Conservation (phyloP, 2,329 filamentous ascomycete species). For the Hymenoscyphus repandus region DNA sequence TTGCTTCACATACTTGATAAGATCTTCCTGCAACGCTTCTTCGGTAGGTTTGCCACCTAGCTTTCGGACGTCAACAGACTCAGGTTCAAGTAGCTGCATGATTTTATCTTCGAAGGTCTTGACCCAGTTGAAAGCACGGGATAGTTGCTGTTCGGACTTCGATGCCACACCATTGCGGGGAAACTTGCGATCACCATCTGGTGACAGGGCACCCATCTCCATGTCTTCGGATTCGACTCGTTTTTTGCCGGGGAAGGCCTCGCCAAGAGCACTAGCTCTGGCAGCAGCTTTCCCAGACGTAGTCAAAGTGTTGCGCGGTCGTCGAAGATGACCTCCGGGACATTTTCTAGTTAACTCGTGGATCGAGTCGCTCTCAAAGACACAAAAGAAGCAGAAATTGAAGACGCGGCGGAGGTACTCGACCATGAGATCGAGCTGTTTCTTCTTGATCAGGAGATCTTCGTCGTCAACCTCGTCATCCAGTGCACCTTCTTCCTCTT, state of each 20-base stretch:
- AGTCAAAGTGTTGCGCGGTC: slow-evolving; percentile 80
- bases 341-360: slow-evolving; percentile 96
- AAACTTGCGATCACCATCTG: slow-evolving; percentile 68
- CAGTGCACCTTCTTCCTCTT: slow-evolving; percentile 54
- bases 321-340: slow-evolving; percentile 91
- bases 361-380: slow-evolving; percentile 95
- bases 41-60: slow-evolving; percentile 83
- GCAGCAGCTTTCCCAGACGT: slow-evolving; percentile 80
- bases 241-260: slow-evolving; percentile 80
- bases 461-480: slow-evolving; percentile 86
- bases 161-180: slow-evolving; percentile 52
- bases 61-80: slow-evolving; percentile 81
- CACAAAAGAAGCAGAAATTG: slow-evolving; percentile 99
- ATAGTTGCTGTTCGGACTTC: slow-evolving; percentile 86
- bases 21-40: slow-evolving; percentile 80
- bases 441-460: slow-evolving; percentile 86
- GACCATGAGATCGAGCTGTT: slow-evolving; percentile 90
- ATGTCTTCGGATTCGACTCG: slow-evolving; percentile 45
- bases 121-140: slow-evolving; percentile 97
- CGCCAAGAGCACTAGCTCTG: slow-evolving; percentile 73
- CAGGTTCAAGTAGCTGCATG: slow-evolving; percentile 84
- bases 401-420: slow-evolving; percentile 95
- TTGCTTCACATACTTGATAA: slow-evolving; percentile 86
- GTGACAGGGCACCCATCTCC: slow-evolving; percentile 59
- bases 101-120: slow-evolving; percentile 98